Base-by-base conservation (phyloP, 1,284 basidiomycete genomes). In the Apiotrichum montevideense region DNA sequence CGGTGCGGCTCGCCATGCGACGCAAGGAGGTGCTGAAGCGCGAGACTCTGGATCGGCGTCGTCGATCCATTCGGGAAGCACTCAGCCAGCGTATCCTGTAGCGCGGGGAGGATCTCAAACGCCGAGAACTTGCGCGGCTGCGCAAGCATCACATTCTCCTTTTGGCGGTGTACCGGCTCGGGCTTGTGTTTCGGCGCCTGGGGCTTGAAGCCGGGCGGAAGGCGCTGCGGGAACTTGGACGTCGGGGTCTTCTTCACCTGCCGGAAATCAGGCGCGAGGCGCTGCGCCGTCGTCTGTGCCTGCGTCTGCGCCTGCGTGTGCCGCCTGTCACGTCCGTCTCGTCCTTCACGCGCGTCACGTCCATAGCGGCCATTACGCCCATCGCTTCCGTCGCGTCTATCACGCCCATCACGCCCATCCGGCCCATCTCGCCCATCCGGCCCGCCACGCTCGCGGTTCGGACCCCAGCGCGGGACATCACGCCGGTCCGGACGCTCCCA, bases 21-120 rank as follows among this genome's bases (percentile, higher is more conserved):
- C 15, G 59, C 45, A 69, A 88, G 73, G n/a, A 85, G 72, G 58
- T 83, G 78, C 59, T 84, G 82, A 15, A 90, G 73, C 21, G 86
- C 81, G 32, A 90, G 79, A 0, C 83, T 80, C 70, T 92, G 89
- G 35, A 92, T 88, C 0, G 85, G 82, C 0, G 87, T 88, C 2
- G 89, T 69, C 32, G 55, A 52, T 2, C 58, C 55, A 4, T 47
- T 35, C 0, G 60, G 86, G 11, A 88, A 77, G 1, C 83, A 69
- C 35, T 83, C 81, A 5, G 76, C 69, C 4, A 90, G 66, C 35
- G 82, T 83, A 9, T 78, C 69, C 5, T 84, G 66, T 13, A 91
- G 76, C 3, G 84, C 84, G 0, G 82, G 80, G 60, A 86, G 77
- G 15, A 91, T 77, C 5, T 46, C 46, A 52, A 68, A 73, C 3